phyloP scores from a whole-genome alignment of 805 yeast species.

The Myxozyma monticola region DNA sequence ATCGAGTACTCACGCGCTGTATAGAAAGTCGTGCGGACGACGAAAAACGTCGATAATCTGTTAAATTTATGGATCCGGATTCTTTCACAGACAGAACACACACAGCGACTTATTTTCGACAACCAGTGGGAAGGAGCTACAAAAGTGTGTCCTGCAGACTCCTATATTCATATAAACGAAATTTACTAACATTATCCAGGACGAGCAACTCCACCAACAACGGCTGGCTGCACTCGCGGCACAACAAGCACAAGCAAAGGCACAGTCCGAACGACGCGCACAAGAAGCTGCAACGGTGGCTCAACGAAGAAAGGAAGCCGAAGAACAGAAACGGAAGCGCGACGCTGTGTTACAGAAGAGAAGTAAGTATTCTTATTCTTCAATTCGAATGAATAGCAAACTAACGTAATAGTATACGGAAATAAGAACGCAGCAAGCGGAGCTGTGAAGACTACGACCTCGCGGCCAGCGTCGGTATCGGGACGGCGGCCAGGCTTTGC shows the following conservation, averaged over 20 bases:
- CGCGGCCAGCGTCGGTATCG: slow-evolving; percentile 1
- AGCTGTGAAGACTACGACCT: slow-evolving; percentile 1
- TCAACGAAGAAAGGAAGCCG: slow-evolving; percentile 9
- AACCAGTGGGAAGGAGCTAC: slow-evolving; percentile 38
- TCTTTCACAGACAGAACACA: slow-evolving; percentile 39
- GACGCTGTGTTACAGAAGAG: slow-evolving; percentile 26
- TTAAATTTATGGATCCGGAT: slow-evolving; percentile 38
- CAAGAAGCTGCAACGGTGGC: slow-evolving; percentile 9
- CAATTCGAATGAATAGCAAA: background rate
- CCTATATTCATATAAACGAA: background rate
- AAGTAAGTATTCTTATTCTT: slow-evolving; percentile 5
- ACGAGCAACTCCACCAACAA: slow-evolving; percentile 33
- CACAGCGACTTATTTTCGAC: slow-evolving; percentile 33
- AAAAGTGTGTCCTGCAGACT: slow-evolving; percentile 10
- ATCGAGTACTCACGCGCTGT: background rate
- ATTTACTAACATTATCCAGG: slow-evolving; percentile 2
- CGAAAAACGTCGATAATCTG: slow-evolving; percentile 35
- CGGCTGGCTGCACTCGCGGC: slow-evolving; percentile 13
- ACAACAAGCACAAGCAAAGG: slow-evolving; percentile 17
- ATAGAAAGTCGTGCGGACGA: slow-evolving; percentile 27
- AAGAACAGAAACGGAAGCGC: slow-evolving; percentile 37
- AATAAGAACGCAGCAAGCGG: slow-evolving; percentile 16
- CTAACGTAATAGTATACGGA: slow-evolving; percentile 21
- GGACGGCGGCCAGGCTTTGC: slow-evolving; percentile 1
- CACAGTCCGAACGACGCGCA: slow-evolving; percentile 18